These are phyloP conservation scores for Escovopsis weberi DNA, from an alignment of 2,329 filamentous ascomycete species.

Conservation along the genomic window DNA sequence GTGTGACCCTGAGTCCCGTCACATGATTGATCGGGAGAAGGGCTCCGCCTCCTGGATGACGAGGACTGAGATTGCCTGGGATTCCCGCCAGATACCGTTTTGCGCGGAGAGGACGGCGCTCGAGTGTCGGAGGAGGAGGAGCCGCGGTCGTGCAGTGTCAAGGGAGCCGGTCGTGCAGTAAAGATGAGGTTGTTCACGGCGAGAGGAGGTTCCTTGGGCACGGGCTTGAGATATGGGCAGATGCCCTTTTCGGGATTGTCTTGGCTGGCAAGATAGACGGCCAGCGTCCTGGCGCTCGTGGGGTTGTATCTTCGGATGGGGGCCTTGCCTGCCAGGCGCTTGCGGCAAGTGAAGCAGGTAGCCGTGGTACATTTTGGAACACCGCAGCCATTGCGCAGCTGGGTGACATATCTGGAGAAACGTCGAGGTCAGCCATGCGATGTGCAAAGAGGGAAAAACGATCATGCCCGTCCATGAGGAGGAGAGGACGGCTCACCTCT, in stretches of 20 bases:
- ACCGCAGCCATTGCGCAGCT: slow-evolving; percentile 71
- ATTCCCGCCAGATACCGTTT: not conserved
- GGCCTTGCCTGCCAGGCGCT: slow-evolving; percentile 47
- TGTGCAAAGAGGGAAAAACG: not conserved
- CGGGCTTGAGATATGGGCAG: slow-evolving; percentile 37
- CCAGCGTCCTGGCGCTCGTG: slow-evolving; percentile 68
- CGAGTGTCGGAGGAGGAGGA: not conserved
- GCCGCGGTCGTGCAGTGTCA: slow-evolving; percentile 1
- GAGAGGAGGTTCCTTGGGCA: slow-evolving; percentile 27
- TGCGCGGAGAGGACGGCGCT: slow-evolving; percentile 1
- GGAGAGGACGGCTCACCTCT: slow-evolving; percentile 34
- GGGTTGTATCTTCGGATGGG: slow-evolving; percentile 68
- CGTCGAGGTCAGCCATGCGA: not conserved
- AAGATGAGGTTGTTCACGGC: slow-evolving; percentile 34
- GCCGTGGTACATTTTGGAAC: slow-evolving; percentile 53
- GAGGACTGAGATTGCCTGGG: slow-evolving; percentile 1
- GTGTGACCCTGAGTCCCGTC: not conserved
- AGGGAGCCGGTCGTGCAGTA: slow-evolving; percentile 13
- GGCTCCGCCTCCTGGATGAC: not conserved
- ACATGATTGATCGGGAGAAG: no score
- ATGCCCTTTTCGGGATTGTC: slow-evolving; percentile 60
- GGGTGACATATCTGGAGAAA: slow-evolving; percentile 51
- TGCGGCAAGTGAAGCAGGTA: slow-evolving; percentile 69
- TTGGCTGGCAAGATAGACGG: slow-evolving; percentile 65
- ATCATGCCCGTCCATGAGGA: not conserved